Evolutionary conservation across 2,329 filamentous ascomycete genomes (phyloP).

Genomic region (Ophiosphaerella korrae): DNA sequence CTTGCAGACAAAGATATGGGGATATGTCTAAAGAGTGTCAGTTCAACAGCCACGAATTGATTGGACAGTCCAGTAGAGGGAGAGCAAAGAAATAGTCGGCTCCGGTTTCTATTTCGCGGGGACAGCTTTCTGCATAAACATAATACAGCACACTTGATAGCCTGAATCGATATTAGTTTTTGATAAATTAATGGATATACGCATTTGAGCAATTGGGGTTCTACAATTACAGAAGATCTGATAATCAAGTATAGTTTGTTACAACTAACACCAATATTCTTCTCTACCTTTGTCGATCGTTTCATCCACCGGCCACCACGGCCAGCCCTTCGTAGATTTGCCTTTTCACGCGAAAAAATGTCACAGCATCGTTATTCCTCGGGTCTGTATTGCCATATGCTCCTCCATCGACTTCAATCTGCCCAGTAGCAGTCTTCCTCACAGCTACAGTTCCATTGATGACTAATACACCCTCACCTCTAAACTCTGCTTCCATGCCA

Average conservation of each 20-base stretch:
- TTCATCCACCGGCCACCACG: slow-evolving; percentile 76
- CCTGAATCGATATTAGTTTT: too few species aligned
- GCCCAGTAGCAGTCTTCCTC: slow-evolving; percentile 82
- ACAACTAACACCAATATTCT: background rate
- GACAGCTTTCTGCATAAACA: too few species aligned
- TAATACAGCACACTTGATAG: too few species aligned
- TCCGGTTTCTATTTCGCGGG: too few species aligned
- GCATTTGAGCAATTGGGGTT: too few species aligned
- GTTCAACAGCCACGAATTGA: too few species aligned
- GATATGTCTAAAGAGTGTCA: too few species aligned
- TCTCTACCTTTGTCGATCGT: background rate
- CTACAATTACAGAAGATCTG: too few species aligned
- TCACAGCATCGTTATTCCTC: slow-evolving; percentile 60
- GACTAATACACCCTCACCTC: slow-evolving; percentile 88
- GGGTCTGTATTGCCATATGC: slow-evolving; percentile 43
- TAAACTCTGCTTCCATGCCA: slow-evolving; percentile 88
- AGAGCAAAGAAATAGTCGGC: too few species aligned
- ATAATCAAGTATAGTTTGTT: background rate
- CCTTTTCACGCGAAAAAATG: slow-evolving; percentile 84
- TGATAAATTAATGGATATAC: too few species aligned
- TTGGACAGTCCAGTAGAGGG: too few species aligned
- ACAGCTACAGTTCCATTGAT: slow-evolving; percentile 89
- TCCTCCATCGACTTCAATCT: slow-evolving; percentile 78
- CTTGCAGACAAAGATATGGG: too few species aligned
- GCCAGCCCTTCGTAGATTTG: slow-evolving; percentile 94